A percentile compares a stretch with the other conserved stretches of the same genome.
phyloP scores from a whole-genome alignment of 768 basidiomycete genomes.

The Serendipita sp. region DNA sequence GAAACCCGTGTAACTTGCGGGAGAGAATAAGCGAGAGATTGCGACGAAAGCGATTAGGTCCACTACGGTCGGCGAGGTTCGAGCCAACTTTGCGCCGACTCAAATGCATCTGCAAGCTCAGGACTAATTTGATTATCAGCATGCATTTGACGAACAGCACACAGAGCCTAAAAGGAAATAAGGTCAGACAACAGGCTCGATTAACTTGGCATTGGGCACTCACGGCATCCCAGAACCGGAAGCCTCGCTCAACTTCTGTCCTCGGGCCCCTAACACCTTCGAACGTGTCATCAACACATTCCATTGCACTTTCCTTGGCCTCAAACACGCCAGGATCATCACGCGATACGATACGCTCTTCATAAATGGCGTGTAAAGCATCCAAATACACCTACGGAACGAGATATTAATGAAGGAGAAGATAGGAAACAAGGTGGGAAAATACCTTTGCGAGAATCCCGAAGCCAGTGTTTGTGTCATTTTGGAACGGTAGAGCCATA shows the following conservation, averaged over 20 bases:
- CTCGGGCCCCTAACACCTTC: conserved; percentile 70
- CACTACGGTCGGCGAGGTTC: conserved; percentile 74
- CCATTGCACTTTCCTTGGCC: conserved; percentile 74
- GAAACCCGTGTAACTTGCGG: neutral
- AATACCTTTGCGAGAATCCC: conserved; percentile 80
- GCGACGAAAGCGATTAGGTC: neutral
- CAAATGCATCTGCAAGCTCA: conserved; percentile 90
- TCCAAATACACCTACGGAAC: conserved; percentile 52
- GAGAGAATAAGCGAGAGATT: neutral
- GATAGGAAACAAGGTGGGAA: neutral
- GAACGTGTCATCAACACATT: conserved; percentile 89
- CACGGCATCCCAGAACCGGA: conserved; percentile 97
- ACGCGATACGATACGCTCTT: conserved; percentile 58
- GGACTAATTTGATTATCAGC: conserved; percentile 63
- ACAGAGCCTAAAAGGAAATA: conserved; percentile 40
- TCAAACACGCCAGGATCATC: conserved; percentile 65
- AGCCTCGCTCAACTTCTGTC: conserved; percentile 85
- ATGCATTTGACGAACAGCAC: conserved; percentile 79
- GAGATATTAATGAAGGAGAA: too few relatives aligned
- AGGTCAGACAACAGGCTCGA: conserved; percentile 7
- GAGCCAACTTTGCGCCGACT: conserved; percentile 88
- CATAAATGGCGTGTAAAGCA: conserved; percentile 72
- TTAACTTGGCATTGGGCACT: conserved; percentile 22
- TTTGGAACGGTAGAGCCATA: conserved; percentile 84
- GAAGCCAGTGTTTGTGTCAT: conserved; percentile 94